These are phyloP conservation scores for Candida maltosa DNA, from an alignment of 805 yeast species.

Conservation along the genomic window DNA sequence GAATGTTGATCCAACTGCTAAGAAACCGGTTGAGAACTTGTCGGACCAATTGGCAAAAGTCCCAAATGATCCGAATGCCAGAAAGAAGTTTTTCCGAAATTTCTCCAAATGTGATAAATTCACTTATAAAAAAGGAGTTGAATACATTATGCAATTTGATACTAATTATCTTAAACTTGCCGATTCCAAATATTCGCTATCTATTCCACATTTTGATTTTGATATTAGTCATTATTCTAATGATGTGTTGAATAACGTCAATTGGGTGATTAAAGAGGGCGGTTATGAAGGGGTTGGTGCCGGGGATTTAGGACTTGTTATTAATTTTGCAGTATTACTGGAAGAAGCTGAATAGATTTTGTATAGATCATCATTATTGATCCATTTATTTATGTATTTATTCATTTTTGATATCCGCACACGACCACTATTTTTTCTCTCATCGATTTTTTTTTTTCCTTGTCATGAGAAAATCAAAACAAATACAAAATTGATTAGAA, in stretches of 20 bases:
- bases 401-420: too few species aligned
- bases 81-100: constrained; percentile 46
- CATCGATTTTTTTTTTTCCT: too few species aligned
- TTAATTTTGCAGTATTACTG: constrained; percentile 36
- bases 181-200: constrained; percentile 47
- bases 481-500: too few species aligned
- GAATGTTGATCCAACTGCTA: constrained; percentile 7
- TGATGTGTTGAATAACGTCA: constrained; percentile 41
- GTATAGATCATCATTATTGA: too few species aligned
- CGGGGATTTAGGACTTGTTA: constrained; percentile 31
- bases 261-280: constrained; percentile 41
- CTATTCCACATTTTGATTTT: constrained; percentile 49
- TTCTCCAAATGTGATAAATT: constrained; percentile 36
- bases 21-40: constrained; percentile 28
- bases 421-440: too few species aligned
- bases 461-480: too few species aligned
- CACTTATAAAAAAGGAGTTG: constrained; percentile 31
- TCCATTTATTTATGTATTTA: too few species aligned
- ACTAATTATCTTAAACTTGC: constrained; percentile 52
- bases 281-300: constrained; percentile 29
- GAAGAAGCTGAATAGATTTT: too few species aligned
- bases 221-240: constrained; percentile 41
- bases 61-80: constrained; percentile 30
- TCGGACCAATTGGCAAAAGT: constrained; percentile 10
- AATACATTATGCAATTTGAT: constrained; percentile 50